phyloP scores from a whole-genome alignment of 2,329 filamentous ascomycete species.

The Tolypocladium cylindrosporum region DNA sequence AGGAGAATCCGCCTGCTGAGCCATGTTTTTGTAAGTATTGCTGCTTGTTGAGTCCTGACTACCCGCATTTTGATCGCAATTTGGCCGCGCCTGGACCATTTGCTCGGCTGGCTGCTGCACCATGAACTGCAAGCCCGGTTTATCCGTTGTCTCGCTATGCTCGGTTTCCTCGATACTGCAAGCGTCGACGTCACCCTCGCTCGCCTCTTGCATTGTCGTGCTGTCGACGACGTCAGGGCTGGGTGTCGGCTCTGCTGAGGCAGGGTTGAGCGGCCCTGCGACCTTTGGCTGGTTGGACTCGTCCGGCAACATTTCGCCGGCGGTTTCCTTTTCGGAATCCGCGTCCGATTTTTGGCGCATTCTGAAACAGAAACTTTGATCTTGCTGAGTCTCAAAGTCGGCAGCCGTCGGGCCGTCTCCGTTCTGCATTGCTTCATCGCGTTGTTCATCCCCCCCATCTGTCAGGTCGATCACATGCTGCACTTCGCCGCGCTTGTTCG shows the following conservation, averaged over 20 bases:
- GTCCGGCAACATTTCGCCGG: background rate
- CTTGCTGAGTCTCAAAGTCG: conserved; percentile 16
- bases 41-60: background rate
- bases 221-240: too few relatives aligned
- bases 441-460: background rate
- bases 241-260: background rate
- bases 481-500: background rate
- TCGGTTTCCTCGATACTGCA: background rate
- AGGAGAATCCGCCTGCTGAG: too few relatives aligned
- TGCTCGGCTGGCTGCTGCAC: background rate
- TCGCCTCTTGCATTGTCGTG: background rate
- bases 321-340: background rate
- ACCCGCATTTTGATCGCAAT: background rate
- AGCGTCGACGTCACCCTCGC: background rate
- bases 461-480: too few relatives aligned
- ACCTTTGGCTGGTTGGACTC: background rate
- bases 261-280: background rate
- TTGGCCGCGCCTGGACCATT: background rate
- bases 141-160: background rate
- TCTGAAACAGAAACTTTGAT: conserved; percentile 23
- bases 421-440: background rate
- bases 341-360: conserved; percentile 4
- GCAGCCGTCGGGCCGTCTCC: background rate
- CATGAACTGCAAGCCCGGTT: background rate
- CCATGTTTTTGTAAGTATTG: too few relatives aligned